Evolutionary conservation across 805 yeast species (phyloP).

Genomic region (Candida anglica): DNA sequence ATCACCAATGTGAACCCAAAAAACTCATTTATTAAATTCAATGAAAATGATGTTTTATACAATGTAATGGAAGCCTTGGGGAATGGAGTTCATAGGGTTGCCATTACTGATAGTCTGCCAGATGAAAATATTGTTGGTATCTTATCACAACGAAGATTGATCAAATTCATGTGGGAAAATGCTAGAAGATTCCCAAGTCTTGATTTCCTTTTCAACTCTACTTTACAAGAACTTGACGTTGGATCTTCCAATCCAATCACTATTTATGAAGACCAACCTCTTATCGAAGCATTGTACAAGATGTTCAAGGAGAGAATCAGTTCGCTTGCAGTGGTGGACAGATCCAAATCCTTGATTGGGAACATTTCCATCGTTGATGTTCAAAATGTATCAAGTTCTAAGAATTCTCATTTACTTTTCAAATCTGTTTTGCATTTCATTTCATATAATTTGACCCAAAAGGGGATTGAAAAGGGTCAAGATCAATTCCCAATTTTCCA

Average conservation of each 20-base stretch:
- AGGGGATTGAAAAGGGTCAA: slow-evolving; percentile 92
- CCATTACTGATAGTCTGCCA: slow-evolving; percentile 54
- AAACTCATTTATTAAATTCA: slow-evolving; percentile 79
- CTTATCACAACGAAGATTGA: slow-evolving; percentile 83
- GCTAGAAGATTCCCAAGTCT: slow-evolving; percentile 80
- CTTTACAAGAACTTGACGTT: slow-evolving; percentile 69
- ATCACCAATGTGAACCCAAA: slow-evolving; percentile 82
- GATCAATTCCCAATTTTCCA: slow-evolving; percentile 97
- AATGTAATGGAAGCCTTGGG: slow-evolving; percentile 84
- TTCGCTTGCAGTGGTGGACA: slow-evolving; percentile 89
- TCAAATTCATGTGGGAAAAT: slow-evolving; percentile 87
- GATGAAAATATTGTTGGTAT: slow-evolving; percentile 66
- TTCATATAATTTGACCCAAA: slow-evolving; percentile 75
- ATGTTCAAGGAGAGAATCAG: slow-evolving; percentile 85
- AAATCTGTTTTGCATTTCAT: slow-evolving; percentile 85
- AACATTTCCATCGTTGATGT: slow-evolving; percentile 95
- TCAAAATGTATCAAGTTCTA: slow-evolving; percentile 77
- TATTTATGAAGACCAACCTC: slow-evolving; percentile 79
- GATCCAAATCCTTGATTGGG: slow-evolving; percentile 71
- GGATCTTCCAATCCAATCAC: slow-evolving; percentile 72
- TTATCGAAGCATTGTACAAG: slow-evolving; percentile 79
- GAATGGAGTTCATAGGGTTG: slow-evolving; percentile 93
- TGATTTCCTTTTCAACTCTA: slow-evolving; percentile 66
- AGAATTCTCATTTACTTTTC: slow-evolving; percentile 78
- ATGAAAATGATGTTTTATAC: slow-evolving; percentile 62